Evolutionary conservation across 2,329 filamentous ascomycete species (phyloP).

Genomic region (Cephalotrichum gorgonifer): DNA sequence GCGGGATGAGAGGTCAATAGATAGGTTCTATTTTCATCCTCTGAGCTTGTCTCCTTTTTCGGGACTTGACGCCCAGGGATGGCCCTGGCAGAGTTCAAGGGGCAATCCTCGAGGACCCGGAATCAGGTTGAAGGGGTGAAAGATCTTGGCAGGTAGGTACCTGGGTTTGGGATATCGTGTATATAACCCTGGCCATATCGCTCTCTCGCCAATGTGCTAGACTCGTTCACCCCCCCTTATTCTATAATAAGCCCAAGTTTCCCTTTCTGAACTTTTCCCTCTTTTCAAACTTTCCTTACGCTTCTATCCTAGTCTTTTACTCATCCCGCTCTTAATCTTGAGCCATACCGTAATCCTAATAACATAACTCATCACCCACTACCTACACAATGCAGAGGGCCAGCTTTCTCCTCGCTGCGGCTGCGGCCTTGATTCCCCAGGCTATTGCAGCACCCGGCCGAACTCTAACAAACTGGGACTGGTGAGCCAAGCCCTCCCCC

Average conservation of each 20-base stretch:
- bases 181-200: no score
- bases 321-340: no score
- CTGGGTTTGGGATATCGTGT: no score
- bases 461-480: constrained; percentile 11
- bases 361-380: not conserved
- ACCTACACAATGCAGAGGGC: not conserved
- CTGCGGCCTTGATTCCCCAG: not conserved
- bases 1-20: not conserved
- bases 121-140: not conserved
- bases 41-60: not conserved
- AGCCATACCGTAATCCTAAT: constrained; percentile 2
- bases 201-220: not conserved
- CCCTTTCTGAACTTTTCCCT: not conserved
- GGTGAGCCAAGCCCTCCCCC: constrained; percentile 5
- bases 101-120: not conserved
- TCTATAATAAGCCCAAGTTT: not conserved
- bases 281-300: not conserved
- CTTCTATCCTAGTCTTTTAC: not conserved
- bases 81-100: not conserved
- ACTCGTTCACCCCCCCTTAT: not conserved
- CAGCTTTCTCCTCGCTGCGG: not conserved
- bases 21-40: constrained; percentile 4
- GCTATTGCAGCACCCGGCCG: not conserved
- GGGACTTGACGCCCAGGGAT: not conserved
- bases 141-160: no score